phyloP scores from a whole-genome alignment of 768 basidiomycete species.

The Termitomyces bulborhizus region DNA sequence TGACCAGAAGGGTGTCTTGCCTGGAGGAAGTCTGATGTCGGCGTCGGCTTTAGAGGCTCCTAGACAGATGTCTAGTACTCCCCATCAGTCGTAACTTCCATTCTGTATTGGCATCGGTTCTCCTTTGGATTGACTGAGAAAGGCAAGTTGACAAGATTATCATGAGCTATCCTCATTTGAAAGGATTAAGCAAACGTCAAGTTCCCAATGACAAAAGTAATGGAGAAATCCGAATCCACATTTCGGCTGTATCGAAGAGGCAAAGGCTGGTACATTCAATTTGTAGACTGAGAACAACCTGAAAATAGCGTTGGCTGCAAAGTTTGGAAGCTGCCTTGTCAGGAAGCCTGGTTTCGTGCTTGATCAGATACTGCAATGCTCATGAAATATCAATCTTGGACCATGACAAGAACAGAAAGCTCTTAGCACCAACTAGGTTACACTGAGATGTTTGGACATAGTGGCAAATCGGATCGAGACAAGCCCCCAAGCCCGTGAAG shows the following conservation, averaged over 20 bases:
- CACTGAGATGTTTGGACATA: too few relatives aligned
- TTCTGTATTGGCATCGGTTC: neutral
- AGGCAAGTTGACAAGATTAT: neutral
- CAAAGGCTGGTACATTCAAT: neutral
- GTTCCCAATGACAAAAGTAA: neutral
- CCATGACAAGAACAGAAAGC: too few relatives aligned
- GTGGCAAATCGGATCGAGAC: too few relatives aligned
- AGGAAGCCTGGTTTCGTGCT: too few relatives aligned
- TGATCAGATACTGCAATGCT: too few relatives aligned
- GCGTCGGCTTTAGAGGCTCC: neutral
- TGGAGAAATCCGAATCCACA: neutral
- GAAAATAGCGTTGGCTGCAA: neutral
- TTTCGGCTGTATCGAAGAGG: neutral
- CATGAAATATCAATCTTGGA: too few relatives aligned
- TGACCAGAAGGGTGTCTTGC: neutral
- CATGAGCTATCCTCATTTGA: neutral
- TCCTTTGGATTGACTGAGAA: neutral
- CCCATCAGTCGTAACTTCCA: neutral
- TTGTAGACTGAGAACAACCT: neutral
- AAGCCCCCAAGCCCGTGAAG: too few relatives aligned
- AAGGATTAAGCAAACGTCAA: neutral
- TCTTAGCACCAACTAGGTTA: too few relatives aligned
- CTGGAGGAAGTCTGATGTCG: neutral
- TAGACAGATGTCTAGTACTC: neutral
- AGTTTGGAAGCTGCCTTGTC: neutral